phyloP scores from a whole-genome alignment of 1,284 basidiomycete species.

The Cystobasidium slooffiae region DNA sequence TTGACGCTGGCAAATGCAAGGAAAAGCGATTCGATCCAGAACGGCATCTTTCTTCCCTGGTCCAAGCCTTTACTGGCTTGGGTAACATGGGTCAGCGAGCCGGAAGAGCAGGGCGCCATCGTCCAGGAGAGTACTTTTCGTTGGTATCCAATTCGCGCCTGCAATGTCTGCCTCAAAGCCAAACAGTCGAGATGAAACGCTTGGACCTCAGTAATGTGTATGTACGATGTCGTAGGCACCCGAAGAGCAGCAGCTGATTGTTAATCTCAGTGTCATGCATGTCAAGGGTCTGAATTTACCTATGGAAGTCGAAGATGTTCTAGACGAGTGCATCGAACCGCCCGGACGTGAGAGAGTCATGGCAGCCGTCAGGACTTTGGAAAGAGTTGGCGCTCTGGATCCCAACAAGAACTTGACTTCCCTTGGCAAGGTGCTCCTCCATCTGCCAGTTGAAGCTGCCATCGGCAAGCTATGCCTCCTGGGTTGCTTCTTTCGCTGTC shows the following conservation, averaged over 20 bases:
- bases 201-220: constrained; percentile 57
- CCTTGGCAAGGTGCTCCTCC: constrained; percentile 78
- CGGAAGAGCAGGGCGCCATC: constrained; percentile 67
- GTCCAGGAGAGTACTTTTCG: constrained; percentile 75
- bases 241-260: constrained; percentile 73
- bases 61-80: constrained; percentile 78
- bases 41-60: constrained; percentile 73
- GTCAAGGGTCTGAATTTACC: constrained; percentile 98
- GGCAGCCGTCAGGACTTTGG: constrained; percentile 63
- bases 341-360: constrained; percentile 77
- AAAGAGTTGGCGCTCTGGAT: constrained; percentile 78
- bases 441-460: constrained; percentile 85
- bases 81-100: constrained; percentile 86
- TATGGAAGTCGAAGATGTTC: constrained; percentile 78
- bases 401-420: constrained; percentile 70
- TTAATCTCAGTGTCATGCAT: constrained; percentile 64
- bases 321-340: constrained; percentile 78
- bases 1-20: constrained; percentile 86
- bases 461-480: constrained; percentile 88
- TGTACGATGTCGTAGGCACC: background rate
- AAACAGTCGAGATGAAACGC: constrained; percentile 84
- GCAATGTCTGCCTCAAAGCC: constrained; percentile 68
- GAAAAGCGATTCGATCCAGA: constrained; percentile 82
- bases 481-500: constrained; percentile 76
- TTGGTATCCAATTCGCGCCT: constrained; percentile 77